Evolutionary conservation across 169 alveolate species (phyloP).

Genomic region (Plasmodium chabaudi): DNA sequence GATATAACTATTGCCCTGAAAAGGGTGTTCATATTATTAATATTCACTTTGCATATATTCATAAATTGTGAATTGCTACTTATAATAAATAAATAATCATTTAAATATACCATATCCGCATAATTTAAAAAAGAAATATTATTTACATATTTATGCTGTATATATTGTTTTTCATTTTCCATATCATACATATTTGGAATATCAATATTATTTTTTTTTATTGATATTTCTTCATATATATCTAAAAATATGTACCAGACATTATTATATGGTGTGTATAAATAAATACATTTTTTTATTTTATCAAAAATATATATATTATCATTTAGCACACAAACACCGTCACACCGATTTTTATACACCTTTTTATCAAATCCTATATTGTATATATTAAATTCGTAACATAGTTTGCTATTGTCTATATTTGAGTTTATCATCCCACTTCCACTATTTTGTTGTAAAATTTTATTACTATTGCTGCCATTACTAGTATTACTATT

Average conservation of each 20-base stretch:
- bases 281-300: constrained; percentile 72
- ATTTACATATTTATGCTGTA: constrained; percentile 13
- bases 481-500: background rate
- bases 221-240: constrained; percentile 71
- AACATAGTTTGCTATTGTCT: background rate
- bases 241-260: constrained; percentile 71
- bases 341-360: constrained; percentile 71
- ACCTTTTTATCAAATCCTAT: constrained; percentile 63
- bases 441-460: background rate
- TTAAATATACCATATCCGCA: constrained; percentile 53
- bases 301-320: constrained; percentile 71
- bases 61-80: constrained; percentile 71
- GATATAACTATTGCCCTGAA: constrained; percentile 43
- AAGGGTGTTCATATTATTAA: constrained; percentile 58
- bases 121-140: constrained; percentile 73
- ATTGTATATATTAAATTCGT: constrained; percentile 53
- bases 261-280: constrained; percentile 75
- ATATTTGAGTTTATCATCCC: background rate
- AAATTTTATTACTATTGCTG: background rate
- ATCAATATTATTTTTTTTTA: constrained; percentile 8
- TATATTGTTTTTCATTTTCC: background rate
- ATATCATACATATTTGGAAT: background rate
- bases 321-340: constrained; percentile 69
- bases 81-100: constrained; percentile 59
- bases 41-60: constrained; percentile 71